These are phyloP conservation scores for Persicaria maculosa DNA, from an alignment of 148 eudicot species.

Conservation along the genomic window DNA sequence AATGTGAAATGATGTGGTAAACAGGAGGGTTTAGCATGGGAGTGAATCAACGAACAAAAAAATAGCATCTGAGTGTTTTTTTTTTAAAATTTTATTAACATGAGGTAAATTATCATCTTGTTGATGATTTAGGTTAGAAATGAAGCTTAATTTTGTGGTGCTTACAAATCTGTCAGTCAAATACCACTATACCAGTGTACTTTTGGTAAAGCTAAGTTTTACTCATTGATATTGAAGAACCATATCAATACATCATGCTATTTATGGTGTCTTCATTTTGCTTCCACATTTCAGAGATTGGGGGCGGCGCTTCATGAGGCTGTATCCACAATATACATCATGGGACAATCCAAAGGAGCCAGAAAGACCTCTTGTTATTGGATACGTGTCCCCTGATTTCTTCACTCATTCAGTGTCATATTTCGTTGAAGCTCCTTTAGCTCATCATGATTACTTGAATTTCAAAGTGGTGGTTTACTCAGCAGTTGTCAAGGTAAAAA, in stretches of 20 bases:
- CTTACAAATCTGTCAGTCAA: background rate
- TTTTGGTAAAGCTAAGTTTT: background rate
- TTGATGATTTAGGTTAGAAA: background rate
- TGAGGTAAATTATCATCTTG: background rate
- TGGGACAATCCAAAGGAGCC: slow-evolving; percentile 93
- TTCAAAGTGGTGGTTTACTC: slow-evolving; percentile 91
- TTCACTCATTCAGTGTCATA: slow-evolving; percentile 99
- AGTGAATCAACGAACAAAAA: background rate
- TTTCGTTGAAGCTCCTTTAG: slow-evolving; percentile 89
- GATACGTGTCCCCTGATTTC: slow-evolving; percentile 97
- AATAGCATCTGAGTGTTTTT: background rate
- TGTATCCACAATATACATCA: slow-evolving; percentile 74
- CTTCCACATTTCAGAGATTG: slow-evolving; percentile 68
- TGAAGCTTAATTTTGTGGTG: background rate
- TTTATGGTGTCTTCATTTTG: slow-evolving; percentile 7
- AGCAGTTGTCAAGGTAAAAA: slow-evolving; percentile 88
- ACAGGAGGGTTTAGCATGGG: background rate
- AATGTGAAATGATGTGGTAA: background rate
- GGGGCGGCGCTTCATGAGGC: slow-evolving; percentile 87
- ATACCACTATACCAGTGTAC: background rate
- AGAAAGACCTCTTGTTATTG: slow-evolving; percentile 76
- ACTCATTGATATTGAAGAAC: background rate
- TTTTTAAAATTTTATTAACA: background rate
- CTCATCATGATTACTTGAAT: slow-evolving; percentile 65
- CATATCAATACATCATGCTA: background rate